Evolutionary conservation across 2,329 filamentous ascomycete genomes (phyloP).

Genomic region (Fusarium sp.): DNA sequence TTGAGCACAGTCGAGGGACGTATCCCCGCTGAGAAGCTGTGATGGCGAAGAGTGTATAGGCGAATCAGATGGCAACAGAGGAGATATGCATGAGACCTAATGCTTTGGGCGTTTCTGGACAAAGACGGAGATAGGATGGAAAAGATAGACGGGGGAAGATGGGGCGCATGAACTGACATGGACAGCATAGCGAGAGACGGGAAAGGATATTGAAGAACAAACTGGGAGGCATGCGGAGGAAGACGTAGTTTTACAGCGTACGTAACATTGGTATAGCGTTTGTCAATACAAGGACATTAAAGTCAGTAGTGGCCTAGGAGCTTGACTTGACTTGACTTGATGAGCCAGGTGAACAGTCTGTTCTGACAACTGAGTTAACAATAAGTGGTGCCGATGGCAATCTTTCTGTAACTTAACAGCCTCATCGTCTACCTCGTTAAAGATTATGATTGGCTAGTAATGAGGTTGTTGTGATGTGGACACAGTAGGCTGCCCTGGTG

Average conservation of each 20-base stretch:
- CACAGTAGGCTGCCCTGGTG: not conserved
- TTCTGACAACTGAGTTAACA: not conserved
- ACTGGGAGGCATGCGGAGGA: conserved; percentile 10
- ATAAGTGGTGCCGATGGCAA: not conserved
- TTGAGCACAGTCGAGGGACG: conserved; percentile 66
- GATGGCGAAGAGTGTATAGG: conserved; percentile 1
- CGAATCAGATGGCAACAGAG: not conserved
- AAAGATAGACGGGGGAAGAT: conserved; percentile 36
- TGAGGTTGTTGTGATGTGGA: not conserved
- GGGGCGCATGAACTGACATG: conserved; percentile 28
- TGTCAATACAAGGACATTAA: conserved; percentile 27
- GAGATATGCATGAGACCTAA: conserved; percentile 10
- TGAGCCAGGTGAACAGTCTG: not conserved
- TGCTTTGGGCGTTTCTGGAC: conserved; percentile 42
- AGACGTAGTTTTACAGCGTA: conserved; percentile 15
- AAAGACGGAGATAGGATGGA: conserved; percentile 21
- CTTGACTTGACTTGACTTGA: not conserved
- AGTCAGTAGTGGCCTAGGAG: not conserved
- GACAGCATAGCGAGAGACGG: conserved; percentile 9
- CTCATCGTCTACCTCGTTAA: not conserved
- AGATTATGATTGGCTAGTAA: not conserved
- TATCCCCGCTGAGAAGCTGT: conserved; percentile 54
- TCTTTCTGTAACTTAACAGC: not conserved
- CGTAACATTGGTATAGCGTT: conserved; percentile 14
- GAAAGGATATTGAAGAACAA: conserved; percentile 24